Base-by-base conservation (phyloP, 2,329 filamentous ascomycete genomes). In the Phialocephala subalpina region DNA sequence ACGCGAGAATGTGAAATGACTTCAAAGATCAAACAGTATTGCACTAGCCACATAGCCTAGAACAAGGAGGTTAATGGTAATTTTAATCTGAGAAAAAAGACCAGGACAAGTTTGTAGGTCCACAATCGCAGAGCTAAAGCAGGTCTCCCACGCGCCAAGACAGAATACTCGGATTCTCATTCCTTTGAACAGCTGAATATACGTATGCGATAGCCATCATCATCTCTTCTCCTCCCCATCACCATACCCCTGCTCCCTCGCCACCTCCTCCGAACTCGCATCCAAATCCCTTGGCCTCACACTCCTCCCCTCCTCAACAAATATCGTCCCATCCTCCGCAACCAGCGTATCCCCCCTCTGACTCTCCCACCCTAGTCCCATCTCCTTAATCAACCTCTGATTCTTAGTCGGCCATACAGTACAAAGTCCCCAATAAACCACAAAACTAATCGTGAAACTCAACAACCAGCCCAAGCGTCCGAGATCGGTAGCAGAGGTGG, bases 341-440 rank as follows among this genome's bases (percentile, higher is more conserved):
- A 72, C n/a, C 25, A 73, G 52, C 14, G 60, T 38, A 58, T 72
- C 71, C 14, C 66, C 62, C 38, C 63, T 65, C 45, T 69, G 55
- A 27, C 72, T 68, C 62, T 75, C 73, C 72, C 70, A 79, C 3
- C 67, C 62, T 5, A 78, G 67, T 2, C 73, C 75, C 70, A 75
- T 73, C 66, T 78, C 72, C 59, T 73, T 76, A 53, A 80, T 73
- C 3, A 77, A 42, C 36, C 69, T 77, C 67, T 79, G 77, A 47
- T 78, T 79, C 22, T 69, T 38, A 2, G 78, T 80, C 27, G 79
- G 79, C 77, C 78, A 80, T 22, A 81, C 56, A 27, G 65, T 62
- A 70, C 79, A 81, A 6, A 82, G 63, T 0, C 67, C 66, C 36
- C 73, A 77, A 65, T 79, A 79, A 7, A 77, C 69, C 2, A 76